Evolutionary conservation across 352 stramenopile species (phyloP), one percentile per base, ranked within the genome.

Genomic region (Phytopythium cucurbitacearum): DNA sequence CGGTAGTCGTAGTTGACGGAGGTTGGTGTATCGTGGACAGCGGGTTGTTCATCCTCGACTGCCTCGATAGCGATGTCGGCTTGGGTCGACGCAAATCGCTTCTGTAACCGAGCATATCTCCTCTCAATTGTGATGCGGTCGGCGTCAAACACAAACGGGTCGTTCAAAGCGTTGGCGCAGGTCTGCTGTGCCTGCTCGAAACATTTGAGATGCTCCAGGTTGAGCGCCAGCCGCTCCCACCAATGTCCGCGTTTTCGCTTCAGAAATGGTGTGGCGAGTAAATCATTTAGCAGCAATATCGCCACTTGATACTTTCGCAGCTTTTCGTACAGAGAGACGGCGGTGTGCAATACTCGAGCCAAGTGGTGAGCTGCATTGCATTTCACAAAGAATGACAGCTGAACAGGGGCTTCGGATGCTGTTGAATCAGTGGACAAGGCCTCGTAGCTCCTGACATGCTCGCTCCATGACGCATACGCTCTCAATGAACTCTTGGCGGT

Each of bases 291-390:
- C 16, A 94, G 38, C 9, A 84, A 56, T 1, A 76, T 69, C 6
- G 85, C 80, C 5, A 87, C 67, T 43, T 88, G 64, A 55, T 94
- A 90, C 60, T 80, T 82, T 0, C 80, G 71, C 44, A 79, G 76
- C 62, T 90, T 91, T 40, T 94, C 85, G 43, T 91, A 94, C 11
- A 92, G 28, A 0, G 43, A 49, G 28, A 80, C 77, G 0, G 78
- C 80, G 7, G 57, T 69, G 42, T 90, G 61, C 7, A 94, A 57
- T 8, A 77, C 64, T n/a, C 78, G 69, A 37, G 80, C 70, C 3
- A 92, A 54, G 45, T 85, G 75, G 43, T 94, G 89, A 1, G 75
- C 77, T 3, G 80, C 81, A 43, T 91, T 80, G 53, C 69, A 91
- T 40, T 77, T 86, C 32, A 62, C 60, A 21, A 84, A 89, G 53